phyloP scores from a whole-genome alignment of 1,284 basidiomycete species.

The Apiotrichum siamense region DNA sequence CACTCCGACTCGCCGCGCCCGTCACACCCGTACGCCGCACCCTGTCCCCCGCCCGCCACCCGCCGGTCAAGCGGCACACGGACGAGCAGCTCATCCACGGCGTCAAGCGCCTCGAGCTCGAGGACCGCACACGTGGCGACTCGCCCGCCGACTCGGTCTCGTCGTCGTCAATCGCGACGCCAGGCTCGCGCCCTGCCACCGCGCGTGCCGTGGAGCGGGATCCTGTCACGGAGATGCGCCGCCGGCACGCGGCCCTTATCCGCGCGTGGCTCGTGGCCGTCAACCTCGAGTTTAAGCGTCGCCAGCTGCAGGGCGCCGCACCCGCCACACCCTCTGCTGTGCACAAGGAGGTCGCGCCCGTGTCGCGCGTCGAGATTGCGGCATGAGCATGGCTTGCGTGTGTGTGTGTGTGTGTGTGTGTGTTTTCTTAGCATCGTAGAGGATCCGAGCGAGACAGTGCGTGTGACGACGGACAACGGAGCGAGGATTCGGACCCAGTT shows the following conservation, averaged over 20 bases:
- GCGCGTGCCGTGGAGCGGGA: not conserved
- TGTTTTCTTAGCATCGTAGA: too few species aligned
- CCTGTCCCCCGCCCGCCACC: slow-evolving; percentile 20
- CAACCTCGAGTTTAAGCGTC: slow-evolving; percentile 36
- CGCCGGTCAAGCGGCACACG: slow-evolving; percentile 40
- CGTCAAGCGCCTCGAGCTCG: slow-evolving; percentile 44
- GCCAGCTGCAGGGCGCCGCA: slow-evolving; percentile 10
- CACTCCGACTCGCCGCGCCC: slow-evolving; percentile 4
- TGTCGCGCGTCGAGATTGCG: not conserved
- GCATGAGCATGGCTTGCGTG: not conserved
- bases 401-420: too few species aligned
- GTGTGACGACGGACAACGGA: too few species aligned
- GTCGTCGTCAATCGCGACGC: not conserved
- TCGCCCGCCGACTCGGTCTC: slow-evolving; percentile 2
- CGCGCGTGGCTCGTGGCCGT: slow-evolving; percentile 43
- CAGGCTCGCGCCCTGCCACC: not conserved
- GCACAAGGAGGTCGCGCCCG: not conserved
- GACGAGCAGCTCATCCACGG: slow-evolving; percentile 40
- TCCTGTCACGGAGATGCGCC: slow-evolving; percentile 19
- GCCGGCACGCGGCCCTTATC: slow-evolving; percentile 38
- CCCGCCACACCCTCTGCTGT: not conserved
- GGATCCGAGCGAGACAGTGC: too few species aligned
- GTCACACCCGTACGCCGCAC: slow-evolving; percentile 3
- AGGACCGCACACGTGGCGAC: slow-evolving; percentile 16
- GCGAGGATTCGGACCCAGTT: too few species aligned